Evolutionary conservation across 495 filamentous ascomycete species (phyloP), one percentile per base, ranked within the genome.

Genomic region (Astrocystis sublimbata): DNA sequence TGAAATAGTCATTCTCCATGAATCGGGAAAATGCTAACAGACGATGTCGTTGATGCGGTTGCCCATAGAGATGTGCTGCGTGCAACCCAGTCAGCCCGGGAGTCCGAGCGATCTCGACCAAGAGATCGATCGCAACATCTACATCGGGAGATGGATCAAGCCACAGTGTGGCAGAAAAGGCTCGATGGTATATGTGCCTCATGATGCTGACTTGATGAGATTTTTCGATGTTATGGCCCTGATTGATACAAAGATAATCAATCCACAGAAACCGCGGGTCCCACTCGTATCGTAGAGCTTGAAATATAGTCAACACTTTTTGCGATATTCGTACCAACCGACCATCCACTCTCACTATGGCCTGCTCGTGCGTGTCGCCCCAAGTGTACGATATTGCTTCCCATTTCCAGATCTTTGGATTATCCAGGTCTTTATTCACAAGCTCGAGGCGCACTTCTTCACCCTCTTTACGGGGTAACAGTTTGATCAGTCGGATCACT

Each of bases 221-320:
- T 52, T 68, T 75, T 35, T 77, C 73, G 2, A 61, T 31, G 4
- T 62, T 26, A 51, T 75, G 54, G 6, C 55, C 28, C 60, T 79
- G 76, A 58, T 77, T 61, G 55, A 78, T 77, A 59, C 76, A 79
- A 12, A 78, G 70, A 2, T 72, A 62, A 52, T 78, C 76, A 28
- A 74, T 61, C 72, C 73, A 76, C 8, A 76, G 35, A 36, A 49
- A 31, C 8, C 47, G 46, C 3, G 60, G 45, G 31, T 52, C 42
- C 46, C 58, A 51, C 23, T 35, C 21, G 24, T 60, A 4, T 31
- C 58, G 45, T 30, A 60, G 46, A 15, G 19, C 41, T 30, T 9
- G 7, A 3, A 60, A 17, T 9, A 60, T 60, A 7, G 23, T 15
- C 6, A 57, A 28, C 28, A 66, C 60, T 33, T 54, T 66, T 0